These are phyloP conservation scores for Entrophospora sp. DNA, from an alignment of 192 early-diverging fungal species.

Conservation along the genomic window DNA sequence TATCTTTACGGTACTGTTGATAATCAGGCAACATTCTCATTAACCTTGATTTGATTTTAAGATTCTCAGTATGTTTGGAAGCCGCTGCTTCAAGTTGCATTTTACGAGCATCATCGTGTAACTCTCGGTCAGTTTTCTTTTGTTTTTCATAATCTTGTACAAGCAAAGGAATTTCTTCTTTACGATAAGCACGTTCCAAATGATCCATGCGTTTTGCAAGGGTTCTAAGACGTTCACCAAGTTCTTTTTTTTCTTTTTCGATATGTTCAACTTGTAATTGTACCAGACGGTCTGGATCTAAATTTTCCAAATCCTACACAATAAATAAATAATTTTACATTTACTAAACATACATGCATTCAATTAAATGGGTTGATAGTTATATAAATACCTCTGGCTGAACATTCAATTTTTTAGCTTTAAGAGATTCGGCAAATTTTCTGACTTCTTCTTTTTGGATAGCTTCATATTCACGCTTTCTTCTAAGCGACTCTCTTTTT, in stretches of 20 bases:
- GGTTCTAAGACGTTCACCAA: slow-evolving; percentile 63
- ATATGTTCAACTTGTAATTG: slow-evolving; percentile 83
- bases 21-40: slow-evolving; percentile 77
- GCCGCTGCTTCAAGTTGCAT: slow-evolving; percentile 56
- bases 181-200: slow-evolving; percentile 86
- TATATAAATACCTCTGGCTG: slow-evolving; percentile 1
- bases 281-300: slow-evolving; percentile 72
- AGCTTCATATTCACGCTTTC: slow-evolving; percentile 63
- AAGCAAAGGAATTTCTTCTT: slow-evolving; percentile 83
- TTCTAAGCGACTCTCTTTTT: slow-evolving; percentile 74
- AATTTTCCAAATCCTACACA: slow-evolving; percentile 64
- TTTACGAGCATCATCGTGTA: slow-evolving; percentile 65
- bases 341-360: neutral
- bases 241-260: slow-evolving; percentile 83
- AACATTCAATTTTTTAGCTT: slow-evolving; percentile 39
- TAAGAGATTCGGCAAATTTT: slow-evolving; percentile 75
- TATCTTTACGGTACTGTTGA: slow-evolving; percentile 46
- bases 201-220: slow-evolving; percentile 80
- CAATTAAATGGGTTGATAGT: neutral
- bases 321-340: neutral
- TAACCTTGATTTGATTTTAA: slow-evolving; percentile 73
- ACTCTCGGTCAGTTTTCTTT: slow-evolving; percentile 71
- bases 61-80: slow-evolving; percentile 59
- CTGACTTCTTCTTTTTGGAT: slow-evolving; percentile 76
- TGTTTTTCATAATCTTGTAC: slow-evolving; percentile 87